Percentiles rank a stretch among this genome's conserved stretches.
Conservation (phyloP, 768 basidiomycete genomes). For the Chalciporus chontae region DNA sequence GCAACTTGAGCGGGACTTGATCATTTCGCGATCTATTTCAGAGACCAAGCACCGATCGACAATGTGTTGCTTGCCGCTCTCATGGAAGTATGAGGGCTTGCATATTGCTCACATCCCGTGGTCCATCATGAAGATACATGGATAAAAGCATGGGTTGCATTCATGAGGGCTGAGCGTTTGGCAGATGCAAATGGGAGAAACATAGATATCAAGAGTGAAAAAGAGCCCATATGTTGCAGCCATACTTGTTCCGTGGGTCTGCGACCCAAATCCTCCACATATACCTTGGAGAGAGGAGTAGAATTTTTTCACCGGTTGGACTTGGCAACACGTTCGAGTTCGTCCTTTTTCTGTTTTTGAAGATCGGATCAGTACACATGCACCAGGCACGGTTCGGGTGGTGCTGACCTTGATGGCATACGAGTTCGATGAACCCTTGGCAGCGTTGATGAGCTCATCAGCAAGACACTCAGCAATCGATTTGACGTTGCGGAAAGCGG, state of each 20-base stretch:
- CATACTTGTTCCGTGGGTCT: slow-evolving; percentile 17
- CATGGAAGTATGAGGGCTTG: background rate
- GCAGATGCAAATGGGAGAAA: slow-evolving; percentile 9
- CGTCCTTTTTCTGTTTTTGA: slow-evolving; percentile 85
- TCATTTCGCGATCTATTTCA: background rate
- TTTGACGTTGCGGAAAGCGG: slow-evolving; percentile 99
- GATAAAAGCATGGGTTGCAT: slow-evolving; percentile 23
- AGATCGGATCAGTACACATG: background rate
- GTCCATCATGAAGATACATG: slow-evolving; percentile 12
- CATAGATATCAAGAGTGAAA: slow-evolving; percentile 6
- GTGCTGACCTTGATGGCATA: slow-evolving; percentile 93
- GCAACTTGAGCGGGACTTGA: background rate
- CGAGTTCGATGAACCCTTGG: slow-evolving; percentile 99
- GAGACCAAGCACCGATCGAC: too few relatives aligned
- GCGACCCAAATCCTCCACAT: slow-evolving; percentile 7
- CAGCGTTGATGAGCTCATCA: slow-evolving; percentile 99
- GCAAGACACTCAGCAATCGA: slow-evolving; percentile 98
- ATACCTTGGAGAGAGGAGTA: background rate
- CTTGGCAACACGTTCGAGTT: slow-evolving; percentile 99
- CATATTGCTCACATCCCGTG: background rate
- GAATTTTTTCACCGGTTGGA: slow-evolving; percentile 93
- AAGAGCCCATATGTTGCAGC: slow-evolving; percentile 21
- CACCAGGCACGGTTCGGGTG: background rate
- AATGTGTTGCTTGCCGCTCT: background rate
- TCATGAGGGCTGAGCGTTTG: slow-evolving; percentile 17